Percentiles rank a stretch among this genome's conserved stretches.
Evolutionary conservation across 495 filamentous ascomycete species (phyloP).

Genomic region (Aspergillus biplanus): DNA sequence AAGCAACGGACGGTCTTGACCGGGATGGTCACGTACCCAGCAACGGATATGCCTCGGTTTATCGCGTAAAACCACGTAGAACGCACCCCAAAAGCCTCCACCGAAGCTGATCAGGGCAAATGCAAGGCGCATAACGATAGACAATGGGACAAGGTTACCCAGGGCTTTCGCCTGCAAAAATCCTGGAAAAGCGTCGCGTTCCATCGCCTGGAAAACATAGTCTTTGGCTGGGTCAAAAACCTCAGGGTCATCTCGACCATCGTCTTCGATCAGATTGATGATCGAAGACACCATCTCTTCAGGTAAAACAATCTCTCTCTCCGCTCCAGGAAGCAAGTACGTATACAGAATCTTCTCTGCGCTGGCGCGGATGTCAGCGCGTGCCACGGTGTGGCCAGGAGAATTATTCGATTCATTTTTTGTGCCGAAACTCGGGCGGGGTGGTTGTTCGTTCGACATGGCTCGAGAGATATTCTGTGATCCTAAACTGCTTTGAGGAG

Average conservation of each 20-base stretch:
- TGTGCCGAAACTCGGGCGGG: constrained; percentile 68
- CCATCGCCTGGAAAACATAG: constrained; percentile 99
- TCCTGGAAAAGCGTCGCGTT: constrained; percentile 95
- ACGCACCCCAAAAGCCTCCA: constrained; percentile 90
- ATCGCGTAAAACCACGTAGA: constrained; percentile 88
- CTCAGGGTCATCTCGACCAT: constrained; percentile 91
- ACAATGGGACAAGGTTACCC: constrained; percentile 90
- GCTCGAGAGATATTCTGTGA: constrained; percentile 50
- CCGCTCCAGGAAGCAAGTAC: constrained; percentile 86
- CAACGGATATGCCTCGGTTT: constrained; percentile 71
- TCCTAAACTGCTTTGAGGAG: constrained; percentile 69
- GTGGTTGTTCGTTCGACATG: constrained; percentile 55
- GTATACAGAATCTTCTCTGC: constrained; percentile 98
- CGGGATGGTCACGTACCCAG: constrained; percentile 67
- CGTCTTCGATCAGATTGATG: constrained; percentile 81
- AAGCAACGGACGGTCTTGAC: neutral
- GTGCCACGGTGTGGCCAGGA: constrained; percentile 79
- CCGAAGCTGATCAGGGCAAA: constrained; percentile 87
- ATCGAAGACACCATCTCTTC: constrained; percentile 82
- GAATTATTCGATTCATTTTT: constrained; percentile 63
- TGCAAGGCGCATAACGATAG: constrained; percentile 78
- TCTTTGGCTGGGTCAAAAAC: constrained; percentile 97
- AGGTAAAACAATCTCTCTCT: constrained; percentile 92
- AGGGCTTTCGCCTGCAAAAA: constrained; percentile 94
- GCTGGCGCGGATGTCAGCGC: constrained; percentile 85